Conservation (phyloP, 257 asterid species). For the Solanum virginianum region DNA sequence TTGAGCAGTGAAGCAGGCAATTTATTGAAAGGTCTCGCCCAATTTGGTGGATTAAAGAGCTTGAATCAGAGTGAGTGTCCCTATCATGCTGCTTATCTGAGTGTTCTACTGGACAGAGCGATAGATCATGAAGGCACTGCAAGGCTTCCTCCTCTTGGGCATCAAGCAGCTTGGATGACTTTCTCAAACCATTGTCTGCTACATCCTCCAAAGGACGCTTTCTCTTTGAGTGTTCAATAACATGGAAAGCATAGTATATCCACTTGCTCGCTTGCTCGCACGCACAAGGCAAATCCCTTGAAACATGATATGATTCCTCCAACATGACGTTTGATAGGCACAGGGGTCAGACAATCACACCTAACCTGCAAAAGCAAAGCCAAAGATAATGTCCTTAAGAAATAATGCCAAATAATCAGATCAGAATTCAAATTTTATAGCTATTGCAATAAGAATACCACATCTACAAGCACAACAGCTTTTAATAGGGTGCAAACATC, state of each 20-base stretch:
- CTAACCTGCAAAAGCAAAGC: background rate
- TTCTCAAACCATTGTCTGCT: constrained; percentile 16
- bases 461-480: background rate
- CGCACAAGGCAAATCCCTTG: constrained; percentile 33
- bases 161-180: constrained; percentile 19
- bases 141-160: background rate
- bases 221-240: constrained; percentile 22
- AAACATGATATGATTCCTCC: constrained; percentile 46
- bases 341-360: background rate
- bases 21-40: constrained; percentile 25
- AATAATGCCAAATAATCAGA: background rate
- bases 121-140: constrained; percentile 26
- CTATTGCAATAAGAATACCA: background rate
- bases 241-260: constrained; percentile 25
- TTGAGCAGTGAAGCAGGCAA: constrained; percentile 17
- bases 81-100: background rate
- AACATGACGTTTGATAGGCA: constrained; percentile 25
- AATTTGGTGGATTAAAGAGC: constrained; percentile 16
- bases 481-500: background rate
- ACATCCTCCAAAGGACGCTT: constrained; percentile 39
- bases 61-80: constrained; percentile 6
- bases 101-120: constrained; percentile 3
- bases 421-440: background rate
- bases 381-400: background rate
- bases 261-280: constrained; percentile 35